Evolutionary conservation across 768 basidiomycete species (phyloP).

Genomic region (Agrocybe pediades): DNA sequence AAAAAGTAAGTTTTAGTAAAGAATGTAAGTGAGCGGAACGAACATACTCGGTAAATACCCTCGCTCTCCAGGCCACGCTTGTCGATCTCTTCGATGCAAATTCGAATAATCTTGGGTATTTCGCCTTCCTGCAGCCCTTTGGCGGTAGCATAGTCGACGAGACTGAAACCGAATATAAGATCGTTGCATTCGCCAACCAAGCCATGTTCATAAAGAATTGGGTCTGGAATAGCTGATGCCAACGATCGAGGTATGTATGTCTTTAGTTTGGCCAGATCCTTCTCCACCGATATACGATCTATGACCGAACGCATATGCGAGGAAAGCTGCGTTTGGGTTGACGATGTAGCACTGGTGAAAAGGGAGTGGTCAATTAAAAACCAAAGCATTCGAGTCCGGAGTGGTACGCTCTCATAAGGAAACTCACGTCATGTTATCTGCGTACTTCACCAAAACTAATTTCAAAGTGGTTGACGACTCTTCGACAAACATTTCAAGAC

Average conservation of each 20-base stretch:
- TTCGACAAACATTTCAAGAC: slow-evolving; percentile 75
- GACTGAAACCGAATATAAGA: slow-evolving; percentile 84
- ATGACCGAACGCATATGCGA: slow-evolving; percentile 63
- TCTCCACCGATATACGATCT: slow-evolving; percentile 67
- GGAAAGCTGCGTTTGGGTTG: slow-evolving; percentile 75
- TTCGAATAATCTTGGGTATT: slow-evolving; percentile 76
- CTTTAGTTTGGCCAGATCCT: slow-evolving; percentile 62
- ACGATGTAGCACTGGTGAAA: slow-evolving; percentile 64
- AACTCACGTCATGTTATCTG: slow-evolving; percentile 78
- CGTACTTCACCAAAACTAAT: slow-evolving; percentile 67
- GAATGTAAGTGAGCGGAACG: neutral
- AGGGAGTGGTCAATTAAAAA: slow-evolving; percentile 1
- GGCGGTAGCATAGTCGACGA: slow-evolving; percentile 88
- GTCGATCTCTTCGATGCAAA: slow-evolving; percentile 85
- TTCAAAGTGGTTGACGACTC: slow-evolving; percentile 71
- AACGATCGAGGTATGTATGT: slow-evolving; percentile 62
- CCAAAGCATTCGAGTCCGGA: neutral
- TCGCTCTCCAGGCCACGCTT: slow-evolving; percentile 74
- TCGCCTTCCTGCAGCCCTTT: slow-evolving; percentile 72
- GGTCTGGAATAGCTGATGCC: slow-evolving; percentile 66
- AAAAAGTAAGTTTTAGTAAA: slow-evolving; percentile 4
- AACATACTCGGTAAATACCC: slow-evolving; percentile 76
- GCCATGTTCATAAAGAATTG: slow-evolving; percentile 74
- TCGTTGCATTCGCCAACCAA: slow-evolving; percentile 85
- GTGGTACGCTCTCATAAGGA: neutral